These are phyloP conservation scores for Geum urbanum DNA, from an alignment of 306 rosid species.

Conservation along the genomic window DNA sequence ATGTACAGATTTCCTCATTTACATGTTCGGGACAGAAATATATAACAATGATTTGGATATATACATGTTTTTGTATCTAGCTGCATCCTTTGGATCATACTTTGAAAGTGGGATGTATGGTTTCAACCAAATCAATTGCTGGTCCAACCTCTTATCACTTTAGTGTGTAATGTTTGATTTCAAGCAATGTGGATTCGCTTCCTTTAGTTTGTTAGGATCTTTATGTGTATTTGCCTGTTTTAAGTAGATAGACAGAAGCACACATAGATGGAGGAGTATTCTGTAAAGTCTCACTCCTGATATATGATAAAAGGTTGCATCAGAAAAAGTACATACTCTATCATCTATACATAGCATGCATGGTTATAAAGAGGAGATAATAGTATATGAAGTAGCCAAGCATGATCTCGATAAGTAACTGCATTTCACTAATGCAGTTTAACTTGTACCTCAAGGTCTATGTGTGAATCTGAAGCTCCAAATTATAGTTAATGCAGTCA, in stretches of 20 bases:
- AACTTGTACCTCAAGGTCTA: not conserved
- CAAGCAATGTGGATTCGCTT: not conserved
- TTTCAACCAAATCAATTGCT: not conserved
- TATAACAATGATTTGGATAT: too few relatives aligned
- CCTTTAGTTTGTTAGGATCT: not conserved
- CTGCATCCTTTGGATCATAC: too few relatives aligned
- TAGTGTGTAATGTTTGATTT: not conserved
- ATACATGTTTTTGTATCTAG: too few relatives aligned
- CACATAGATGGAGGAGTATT: not conserved
- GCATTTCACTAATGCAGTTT: too few relatives aligned
- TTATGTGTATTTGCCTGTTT: not conserved
- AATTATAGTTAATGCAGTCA: not conserved
- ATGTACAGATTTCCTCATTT: too few relatives aligned
- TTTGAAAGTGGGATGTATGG: not conserved
- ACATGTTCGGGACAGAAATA: too few relatives aligned
- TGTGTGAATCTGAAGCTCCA: slow-evolving; percentile 3
- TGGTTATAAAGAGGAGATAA: not conserved
- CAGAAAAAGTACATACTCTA: not conserved
- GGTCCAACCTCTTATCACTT: not conserved
- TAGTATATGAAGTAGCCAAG: not conserved
- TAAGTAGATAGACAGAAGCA: not conserved
- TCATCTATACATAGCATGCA: not conserved
- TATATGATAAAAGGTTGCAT: not conserved
- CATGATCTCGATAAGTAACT: not conserved
- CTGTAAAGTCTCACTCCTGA: not conserved